These are phyloP conservation scores for Echinosophora koreensis DNA, from an alignment of 306 rosid species.

Conservation along the genomic window DNA sequence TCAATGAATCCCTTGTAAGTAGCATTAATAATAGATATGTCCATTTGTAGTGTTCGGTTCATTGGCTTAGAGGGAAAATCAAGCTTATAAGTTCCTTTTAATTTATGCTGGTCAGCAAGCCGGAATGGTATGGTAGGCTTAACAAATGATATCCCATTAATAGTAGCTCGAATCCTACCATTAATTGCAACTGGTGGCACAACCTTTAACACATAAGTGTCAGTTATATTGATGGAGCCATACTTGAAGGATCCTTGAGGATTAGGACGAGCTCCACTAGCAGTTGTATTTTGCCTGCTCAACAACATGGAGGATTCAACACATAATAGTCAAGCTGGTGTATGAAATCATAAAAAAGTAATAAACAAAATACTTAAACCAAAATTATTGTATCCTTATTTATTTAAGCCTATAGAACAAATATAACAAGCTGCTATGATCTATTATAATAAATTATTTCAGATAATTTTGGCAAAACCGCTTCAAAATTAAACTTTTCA, in stretches of 20 bases:
- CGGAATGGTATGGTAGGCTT: slow-evolving; percentile 78
- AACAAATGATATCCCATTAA: slow-evolving; percentile 83
- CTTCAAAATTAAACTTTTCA: background rate
- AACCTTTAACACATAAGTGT: slow-evolving; percentile 69
- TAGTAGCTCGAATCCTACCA: slow-evolving; percentile 63
- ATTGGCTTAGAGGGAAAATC: slow-evolving; percentile 81
- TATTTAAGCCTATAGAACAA: background rate
- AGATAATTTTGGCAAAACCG: background rate
- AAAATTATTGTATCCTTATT: background rate
- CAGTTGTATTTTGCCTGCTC: slow-evolving; percentile 77
- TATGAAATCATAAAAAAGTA: slow-evolving; percentile 8
- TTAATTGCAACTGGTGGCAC: slow-evolving; percentile 63
- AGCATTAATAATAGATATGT: slow-evolving; percentile 81
- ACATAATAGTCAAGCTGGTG: background rate
- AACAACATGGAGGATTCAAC: slow-evolving; percentile 35
- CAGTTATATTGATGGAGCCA: slow-evolving; percentile 83
- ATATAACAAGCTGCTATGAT: background rate
- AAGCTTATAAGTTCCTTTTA: slow-evolving; percentile 80
- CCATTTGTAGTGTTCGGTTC: slow-evolving; percentile 61
- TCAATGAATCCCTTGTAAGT: slow-evolving; percentile 87
- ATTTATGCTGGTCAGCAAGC: slow-evolving; percentile 74
- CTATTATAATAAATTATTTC: background rate
- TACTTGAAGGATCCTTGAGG: slow-evolving; percentile 93
- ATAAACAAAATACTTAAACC: slow-evolving; percentile 1
- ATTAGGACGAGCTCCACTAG: slow-evolving; percentile 98